Conservation (phyloP, 192 early-diverging fungal genomes). For the Linnemannia hyalina region DNA sequence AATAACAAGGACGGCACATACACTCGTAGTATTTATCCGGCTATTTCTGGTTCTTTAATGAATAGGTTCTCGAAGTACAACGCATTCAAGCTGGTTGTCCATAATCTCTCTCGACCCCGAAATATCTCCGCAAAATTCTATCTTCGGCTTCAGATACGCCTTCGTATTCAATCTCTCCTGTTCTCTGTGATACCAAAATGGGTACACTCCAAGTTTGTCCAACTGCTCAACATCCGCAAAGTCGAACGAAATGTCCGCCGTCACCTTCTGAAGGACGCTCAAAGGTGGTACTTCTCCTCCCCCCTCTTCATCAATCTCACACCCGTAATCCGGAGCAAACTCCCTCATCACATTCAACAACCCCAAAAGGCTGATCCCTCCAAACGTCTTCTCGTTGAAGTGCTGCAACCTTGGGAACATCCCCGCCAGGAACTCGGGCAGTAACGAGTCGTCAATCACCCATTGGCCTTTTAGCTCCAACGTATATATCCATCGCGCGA, state of each 20-base stretch:
- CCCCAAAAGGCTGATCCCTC: background rate
- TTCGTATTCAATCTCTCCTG: background rate
- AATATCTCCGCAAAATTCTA: background rate
- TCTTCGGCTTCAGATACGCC: background rate
- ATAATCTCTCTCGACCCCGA: background rate
- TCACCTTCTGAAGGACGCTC: background rate
- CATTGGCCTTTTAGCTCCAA: background rate
- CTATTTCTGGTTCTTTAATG: background rate
- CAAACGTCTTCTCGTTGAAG: background rate
- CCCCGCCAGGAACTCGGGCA: background rate
- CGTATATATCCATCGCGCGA: background rate
- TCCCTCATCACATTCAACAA: background rate
- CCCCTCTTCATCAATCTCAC: too few species aligned
- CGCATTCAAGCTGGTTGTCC: background rate
- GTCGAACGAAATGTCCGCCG: background rate
- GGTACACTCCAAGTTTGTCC: background rate
- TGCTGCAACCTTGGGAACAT: background rate
- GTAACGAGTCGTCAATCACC: background rate
- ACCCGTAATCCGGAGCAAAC: background rate
- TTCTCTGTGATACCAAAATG: background rate
- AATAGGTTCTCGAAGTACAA: background rate
- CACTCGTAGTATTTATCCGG: too few species aligned
- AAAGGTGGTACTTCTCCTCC: background rate
- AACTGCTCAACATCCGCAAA: background rate
- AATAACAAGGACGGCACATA: too few species aligned